These are phyloP conservation scores for Dinochytrium kinnereticum DNA, from an alignment of 371 early-diverging fungal genomes.

Conservation along the genomic window DNA sequence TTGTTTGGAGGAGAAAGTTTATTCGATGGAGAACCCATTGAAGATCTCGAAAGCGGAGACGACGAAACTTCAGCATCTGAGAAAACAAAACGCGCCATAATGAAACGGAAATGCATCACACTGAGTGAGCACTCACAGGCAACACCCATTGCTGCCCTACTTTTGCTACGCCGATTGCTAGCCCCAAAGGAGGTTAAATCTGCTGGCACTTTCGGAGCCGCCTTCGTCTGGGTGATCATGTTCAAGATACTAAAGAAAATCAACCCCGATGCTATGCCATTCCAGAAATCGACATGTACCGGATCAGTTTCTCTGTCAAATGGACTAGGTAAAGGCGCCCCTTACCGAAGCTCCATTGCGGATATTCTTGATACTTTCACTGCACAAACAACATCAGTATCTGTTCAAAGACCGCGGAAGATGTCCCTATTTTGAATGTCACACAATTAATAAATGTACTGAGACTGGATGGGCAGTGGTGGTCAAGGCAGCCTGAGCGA, in stretches of 20 bases:
- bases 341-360: not conserved
- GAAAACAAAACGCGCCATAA: conserved; percentile 15
- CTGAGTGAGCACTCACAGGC: conserved; percentile 11
- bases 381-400: not conserved
- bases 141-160: conserved; percentile 15
- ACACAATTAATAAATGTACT: not conserved
- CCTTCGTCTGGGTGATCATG: conserved; percentile 9
- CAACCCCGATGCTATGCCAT: not conserved
- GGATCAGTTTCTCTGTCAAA: not conserved
- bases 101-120: not conserved
- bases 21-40: no score
- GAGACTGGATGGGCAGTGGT: no score
- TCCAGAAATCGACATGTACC: not conserved
- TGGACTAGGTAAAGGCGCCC: not conserved
- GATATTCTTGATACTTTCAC: not conserved
- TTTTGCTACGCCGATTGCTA: conserved; percentile 17
- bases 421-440: not conserved
- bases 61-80: not conserved
- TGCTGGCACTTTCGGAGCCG: conserved; percentile 3
- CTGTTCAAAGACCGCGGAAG: not conserved
- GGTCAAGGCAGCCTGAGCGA: no score
- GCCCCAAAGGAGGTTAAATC: conserved; percentile 29
- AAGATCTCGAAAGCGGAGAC: not conserved
- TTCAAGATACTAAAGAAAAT: conserved; percentile 9
- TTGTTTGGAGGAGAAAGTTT: conserved; percentile 24